Evolutionary conservation across 371 early-diverging fungal genomes (phyloP), one percentile per base, ranked within the genome.

Genomic region (Mucor mucedo): DNA sequence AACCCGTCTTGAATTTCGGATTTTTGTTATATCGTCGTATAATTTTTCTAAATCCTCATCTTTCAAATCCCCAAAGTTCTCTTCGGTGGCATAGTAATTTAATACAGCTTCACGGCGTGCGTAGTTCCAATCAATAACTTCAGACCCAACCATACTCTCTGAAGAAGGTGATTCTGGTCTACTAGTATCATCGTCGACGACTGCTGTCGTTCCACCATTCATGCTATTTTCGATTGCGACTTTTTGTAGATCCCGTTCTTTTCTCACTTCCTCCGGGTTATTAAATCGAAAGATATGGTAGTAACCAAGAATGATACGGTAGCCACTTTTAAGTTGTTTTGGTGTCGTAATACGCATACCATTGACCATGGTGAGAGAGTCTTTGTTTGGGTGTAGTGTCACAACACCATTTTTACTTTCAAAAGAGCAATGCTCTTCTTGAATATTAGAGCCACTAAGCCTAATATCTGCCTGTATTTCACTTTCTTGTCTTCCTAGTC

Each of bases 241-340:
- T 56, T 73, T 73, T 54, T 75, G 76, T 7, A 78, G 68, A 50
- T 84, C 86, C 8, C 91, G 78, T 58, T 93, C 93, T 28, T 83
- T 80, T 11, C 92, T 85, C 4, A 87, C 93, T 71, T 94, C 93
- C 61, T 87, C 91, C 2, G 96, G 96, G 68, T 96, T 85, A 58
- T 90, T 92, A 69, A 95, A 93, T 2, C 94, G 80, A 61, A 94
- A 96, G 3, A 93, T 87, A 66, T 91, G 93, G 53, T 87, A 82
- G 28, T 87, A 86, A 8, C 95, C 95, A n/a, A 96, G 83, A 59
- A 91, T 91, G 39, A 96, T 80, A 44, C 94, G 89, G 69, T 84
- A 91, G 0, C 95, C 95, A 4, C 91, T 90, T 8, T 83, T 78
- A 4, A 96, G 71, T 39, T 80, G 76, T 42, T 76, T 71, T 0